A percentile compares a stretch with the other conserved stretches of the same genome.
phyloP scores from a whole-genome alignment of 164 flowering plant genomes.

The Umbellularia californica region DNA sequence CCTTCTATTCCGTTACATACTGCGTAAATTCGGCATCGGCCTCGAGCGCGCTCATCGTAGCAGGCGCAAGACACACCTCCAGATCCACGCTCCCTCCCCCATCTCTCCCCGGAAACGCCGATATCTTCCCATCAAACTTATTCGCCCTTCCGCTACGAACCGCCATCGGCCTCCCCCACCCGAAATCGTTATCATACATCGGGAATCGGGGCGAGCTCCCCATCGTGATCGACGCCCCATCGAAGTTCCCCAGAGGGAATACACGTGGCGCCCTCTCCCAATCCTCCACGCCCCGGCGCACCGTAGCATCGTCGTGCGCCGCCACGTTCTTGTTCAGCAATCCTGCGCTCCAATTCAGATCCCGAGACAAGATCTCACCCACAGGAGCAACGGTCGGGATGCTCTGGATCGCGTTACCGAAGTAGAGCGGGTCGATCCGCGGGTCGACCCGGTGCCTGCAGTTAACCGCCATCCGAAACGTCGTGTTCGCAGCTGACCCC shows the following conservation, averaged over 20 bases:
- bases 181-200: slow-evolving; percentile 86
- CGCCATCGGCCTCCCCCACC: slow-evolving; percentile 86
- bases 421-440: slow-evolving; percentile 50
- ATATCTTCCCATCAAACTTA: slow-evolving; percentile 87
- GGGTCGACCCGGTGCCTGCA: slow-evolving; percentile 81
- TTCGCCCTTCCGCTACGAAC: slow-evolving; percentile 75
- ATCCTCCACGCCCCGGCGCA: slow-evolving; percentile 45
- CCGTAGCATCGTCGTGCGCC: slow-evolving; percentile 43
- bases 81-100: slow-evolving; percentile 85
- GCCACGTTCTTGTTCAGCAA: slow-evolving; percentile 45
- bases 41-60: slow-evolving; percentile 68
- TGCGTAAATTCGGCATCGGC: slow-evolving; percentile 39
- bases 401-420: slow-evolving; percentile 93
- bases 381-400: slow-evolving; percentile 50
- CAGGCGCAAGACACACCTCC: slow-evolving; percentile 73
- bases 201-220: slow-evolving; percentile 89
- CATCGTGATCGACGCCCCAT: slow-evolving; percentile 70
- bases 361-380: slow-evolving; percentile 45
- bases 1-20: slow-evolving; percentile 29
- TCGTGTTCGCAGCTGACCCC: slow-evolving; percentile 34
- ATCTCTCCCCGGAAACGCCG: slow-evolving; percentile 88
- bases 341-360: slow-evolving; percentile 63
- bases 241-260: slow-evolving; percentile 73
- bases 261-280: slow-evolving; percentile 67
- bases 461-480: slow-evolving; percentile 91